These are phyloP conservation scores for Suillus spraguei DNA, from an alignment of 768 basidiomycete genomes.

Conservation along the genomic window DNA sequence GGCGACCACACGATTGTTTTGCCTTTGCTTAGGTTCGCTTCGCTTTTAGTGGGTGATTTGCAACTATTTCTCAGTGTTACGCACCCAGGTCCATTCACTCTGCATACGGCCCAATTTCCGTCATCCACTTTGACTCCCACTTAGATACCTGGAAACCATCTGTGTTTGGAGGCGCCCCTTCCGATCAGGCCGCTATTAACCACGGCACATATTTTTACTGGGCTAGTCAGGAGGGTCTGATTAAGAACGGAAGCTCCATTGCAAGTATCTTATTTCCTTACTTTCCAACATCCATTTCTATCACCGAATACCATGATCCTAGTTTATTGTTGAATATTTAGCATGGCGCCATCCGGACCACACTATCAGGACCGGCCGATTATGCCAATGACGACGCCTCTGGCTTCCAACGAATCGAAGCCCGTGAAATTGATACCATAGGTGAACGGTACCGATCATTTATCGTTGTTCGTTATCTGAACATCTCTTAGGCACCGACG, in stretches of 20 bases:
- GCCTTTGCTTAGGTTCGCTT: conserved; percentile 44
- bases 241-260: conserved; percentile 78
- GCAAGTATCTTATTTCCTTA: conserved; percentile 60
- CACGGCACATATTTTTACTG: conserved; percentile 93
- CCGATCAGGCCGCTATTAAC: conserved; percentile 73
- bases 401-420: conserved; percentile 83
- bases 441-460: conserved; percentile 41
- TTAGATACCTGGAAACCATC: conserved; percentile 79
- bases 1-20: conserved; percentile 88
- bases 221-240: conserved; percentile 81
- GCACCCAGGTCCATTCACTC: conserved; percentile 67
- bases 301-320: conserved; percentile 64
- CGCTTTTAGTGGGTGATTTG: conserved; percentile 27
- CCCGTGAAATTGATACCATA: conserved; percentile 82
- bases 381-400: conserved; percentile 76
- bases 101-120: conserved; percentile 77
- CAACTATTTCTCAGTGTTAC: neutral
- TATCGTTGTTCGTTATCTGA: conserved; percentile 3
- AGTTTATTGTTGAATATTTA: conserved; percentile 55
- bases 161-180: conserved; percentile 75
- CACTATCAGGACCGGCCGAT: conserved; percentile 76
- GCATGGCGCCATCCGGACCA: conserved; percentile 89
- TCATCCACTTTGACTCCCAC: conserved; percentile 89
- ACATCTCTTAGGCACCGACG: conserved; percentile 55
- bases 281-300: conserved; percentile 17